A percentile compares a stretch with the other conserved stretches of the same genome.
These are phyloP conservation scores for Bauhinia variegata DNA, from an alignment of 306 rosid genomes.

Conservation along the genomic window DNA sequence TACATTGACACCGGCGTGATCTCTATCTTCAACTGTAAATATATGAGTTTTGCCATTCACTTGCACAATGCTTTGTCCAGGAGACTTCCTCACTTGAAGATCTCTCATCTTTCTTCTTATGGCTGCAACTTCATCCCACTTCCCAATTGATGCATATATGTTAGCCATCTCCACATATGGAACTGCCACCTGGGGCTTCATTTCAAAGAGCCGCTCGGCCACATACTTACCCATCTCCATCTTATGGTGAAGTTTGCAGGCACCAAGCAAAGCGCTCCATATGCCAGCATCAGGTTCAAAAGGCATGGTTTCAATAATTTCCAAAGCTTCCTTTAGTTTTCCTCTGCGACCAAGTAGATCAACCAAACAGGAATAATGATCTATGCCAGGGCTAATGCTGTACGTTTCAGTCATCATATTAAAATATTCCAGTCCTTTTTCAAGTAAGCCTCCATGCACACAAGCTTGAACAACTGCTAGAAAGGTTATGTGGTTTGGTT, in stretches of 20 bases:
- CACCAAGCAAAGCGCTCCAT: constrained; percentile 67
- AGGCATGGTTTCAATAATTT: constrained; percentile 51
- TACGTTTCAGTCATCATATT: constrained; percentile 51
- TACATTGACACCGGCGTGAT: no score
- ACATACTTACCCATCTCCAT: constrained; percentile 47
- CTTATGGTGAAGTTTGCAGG: constrained; percentile 67
- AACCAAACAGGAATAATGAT: constrained; percentile 72
- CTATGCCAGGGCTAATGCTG: constrained; percentile 53
- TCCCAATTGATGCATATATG: constrained; percentile 64
- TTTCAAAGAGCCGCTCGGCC: constrained; percentile 45
- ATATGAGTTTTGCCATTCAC: constrained; percentile 17
- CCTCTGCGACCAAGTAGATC: constrained; percentile 67
- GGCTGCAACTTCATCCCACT: constrained; percentile 66
- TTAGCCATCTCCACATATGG: constrained; percentile 70
- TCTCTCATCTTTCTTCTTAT: constrained; percentile 58
- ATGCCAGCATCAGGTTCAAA: constrained; percentile 63
- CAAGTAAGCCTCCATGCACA: constrained; percentile 68
- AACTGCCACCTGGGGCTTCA: constrained; percentile 56
- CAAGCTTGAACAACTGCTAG: constrained; percentile 55
- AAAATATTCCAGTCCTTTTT: constrained; percentile 52
- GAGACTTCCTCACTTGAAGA: constrained; percentile 57
- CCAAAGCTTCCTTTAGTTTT: constrained; percentile 61
- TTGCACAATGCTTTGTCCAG: constrained; percentile 66
- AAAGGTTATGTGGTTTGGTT: no score
- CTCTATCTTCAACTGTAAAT: no score